Evolutionary conservation across 495 filamentous ascomycete genomes (phyloP), one percentile per base, ranked within the genome.

Genomic region (Xylaria intraflava): DNA sequence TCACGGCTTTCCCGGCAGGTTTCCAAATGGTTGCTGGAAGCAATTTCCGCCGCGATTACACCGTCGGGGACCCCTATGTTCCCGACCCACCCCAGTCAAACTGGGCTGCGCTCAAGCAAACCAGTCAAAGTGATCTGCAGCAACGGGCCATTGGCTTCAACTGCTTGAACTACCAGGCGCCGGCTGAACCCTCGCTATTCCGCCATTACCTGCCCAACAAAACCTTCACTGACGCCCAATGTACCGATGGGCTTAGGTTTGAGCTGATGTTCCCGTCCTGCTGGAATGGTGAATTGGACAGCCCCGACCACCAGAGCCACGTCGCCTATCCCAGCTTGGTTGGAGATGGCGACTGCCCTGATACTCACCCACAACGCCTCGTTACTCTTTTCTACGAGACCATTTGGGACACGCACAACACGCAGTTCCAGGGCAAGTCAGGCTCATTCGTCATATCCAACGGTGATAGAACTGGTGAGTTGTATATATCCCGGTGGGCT

Each of bases 251-350:
- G 9, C 60, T 96, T 41, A 83, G 90, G 27, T 70, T 90, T 35
- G 89, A 96, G 65, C 66, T 96, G 47, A 84, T 89, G 80, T 96
- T 96, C 72, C 90, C 90, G 9, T 89, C 86, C 0, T 96, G 90
- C 79, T 95, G 89, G 87, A 86, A 95, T 63, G 87, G 89, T 27
- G 78, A 88, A 51, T 54, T 73, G 19, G 82, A 84, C 51, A 74
- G 80, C 2, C 23, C 53, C 0, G 75, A 87, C 65, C 86, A 90
- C 74, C 80, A 78, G 62, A 76, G 73, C 44, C 89, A 94, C 62
- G 77, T 96, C 61, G 83, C 84, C 1, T 96, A 90, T 64, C 88
- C 90, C 0, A 71, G 77, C 48, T 69, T 84, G 6, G 86, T 94
- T 58, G 86, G 85, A 63, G 79, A 78, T 53, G 92, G 92, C 19